Percentiles rank a stretch among this genome's conserved stretches.
These are phyloP conservation scores for Candida odintsovae DNA, from an alignment of 805 yeast genomes.

Conservation along the genomic window DNA sequence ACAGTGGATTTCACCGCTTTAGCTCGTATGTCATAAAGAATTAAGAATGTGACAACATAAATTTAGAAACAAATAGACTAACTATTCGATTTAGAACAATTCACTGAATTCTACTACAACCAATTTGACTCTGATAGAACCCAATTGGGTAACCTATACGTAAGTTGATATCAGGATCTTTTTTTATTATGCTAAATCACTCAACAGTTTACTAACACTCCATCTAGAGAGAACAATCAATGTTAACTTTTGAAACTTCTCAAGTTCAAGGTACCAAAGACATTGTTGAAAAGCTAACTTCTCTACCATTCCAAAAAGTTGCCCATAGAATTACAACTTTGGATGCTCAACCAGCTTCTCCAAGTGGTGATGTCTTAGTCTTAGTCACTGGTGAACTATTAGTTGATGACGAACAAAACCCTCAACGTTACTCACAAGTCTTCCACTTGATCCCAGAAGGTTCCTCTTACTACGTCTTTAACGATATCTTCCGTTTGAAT, in stretches of 20 bases:
- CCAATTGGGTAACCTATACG: constrained; percentile 86
- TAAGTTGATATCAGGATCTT: no score
- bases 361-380: constrained; percentile 87
- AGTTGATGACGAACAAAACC: constrained; percentile 87
- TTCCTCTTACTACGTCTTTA: constrained; percentile 86
- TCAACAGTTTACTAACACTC: background rate
- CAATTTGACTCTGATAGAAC: constrained; percentile 91
- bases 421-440: constrained; percentile 96
- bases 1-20: background rate
- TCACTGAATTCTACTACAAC: constrained; percentile 91
- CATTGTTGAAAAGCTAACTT: constrained; percentile 86
- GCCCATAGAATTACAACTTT: constrained; percentile 90
- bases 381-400: constrained; percentile 96
- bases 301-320: constrained; percentile 89
- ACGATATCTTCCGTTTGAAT: constrained; percentile 95
- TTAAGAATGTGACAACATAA: background rate
- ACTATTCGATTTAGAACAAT: constrained; percentile 52
- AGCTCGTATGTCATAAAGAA: background rate
- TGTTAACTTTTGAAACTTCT: constrained; percentile 93
- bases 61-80: background rate
- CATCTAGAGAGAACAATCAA: constrained; percentile 77
- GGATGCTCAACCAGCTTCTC: constrained; percentile 97
- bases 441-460: constrained; percentile 96
- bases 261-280: constrained; percentile 92
- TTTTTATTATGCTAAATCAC: no score